Base-by-base conservation (phyloP, 2,329 filamentous ascomycete genomes). In the Arthroderma sp. region DNA sequence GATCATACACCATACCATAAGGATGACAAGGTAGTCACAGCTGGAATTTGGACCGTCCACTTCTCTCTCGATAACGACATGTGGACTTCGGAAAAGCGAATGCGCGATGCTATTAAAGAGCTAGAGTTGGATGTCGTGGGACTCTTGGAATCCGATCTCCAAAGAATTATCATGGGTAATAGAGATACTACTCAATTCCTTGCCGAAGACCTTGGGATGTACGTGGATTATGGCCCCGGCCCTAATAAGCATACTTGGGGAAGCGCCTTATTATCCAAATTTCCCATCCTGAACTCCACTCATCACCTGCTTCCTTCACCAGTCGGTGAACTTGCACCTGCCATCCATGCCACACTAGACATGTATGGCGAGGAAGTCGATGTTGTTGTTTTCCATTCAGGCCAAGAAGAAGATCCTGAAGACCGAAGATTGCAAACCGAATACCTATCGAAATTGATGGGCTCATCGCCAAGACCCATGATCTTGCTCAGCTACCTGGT, bases 221-320 rank as follows among this genome's bases (percentile, higher is more conserved):
- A 95, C 59, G 88, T 93, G 41, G 91, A 98, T 68, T 95, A 87
- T 57, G 91, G 91, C 45, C 91, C 91, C 29, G 91, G 91, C 1
- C 91, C 91, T 5, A 94, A 98, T 74, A 98, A 96, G 69, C 91
- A 98, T 68, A 98, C 91, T 0, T 98, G 91, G 91, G 91, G 91
- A 42, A 78, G 82, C 6, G 91, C 88, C 22, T 72, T 98, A 38
- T 74, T 98, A 3, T 95, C 87, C 55, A 96, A 96, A 60, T 98
- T 96, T 70, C 91, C 91, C 3, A 98, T 98, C 56, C 65, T 98
- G 48, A 94, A 96, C 67, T 94, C 86, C 1, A 95, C 88, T 22
- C 91, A 98, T 61, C 91, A 98, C 57, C 77, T 98, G 8, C 76
- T 96, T 4, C 91, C 91, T 10, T 91, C 83, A 9, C 91, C 91